Base-by-base conservation (phyloP, 2,329 filamentous ascomycete genomes). In the Fusarium sacchari region DNA sequence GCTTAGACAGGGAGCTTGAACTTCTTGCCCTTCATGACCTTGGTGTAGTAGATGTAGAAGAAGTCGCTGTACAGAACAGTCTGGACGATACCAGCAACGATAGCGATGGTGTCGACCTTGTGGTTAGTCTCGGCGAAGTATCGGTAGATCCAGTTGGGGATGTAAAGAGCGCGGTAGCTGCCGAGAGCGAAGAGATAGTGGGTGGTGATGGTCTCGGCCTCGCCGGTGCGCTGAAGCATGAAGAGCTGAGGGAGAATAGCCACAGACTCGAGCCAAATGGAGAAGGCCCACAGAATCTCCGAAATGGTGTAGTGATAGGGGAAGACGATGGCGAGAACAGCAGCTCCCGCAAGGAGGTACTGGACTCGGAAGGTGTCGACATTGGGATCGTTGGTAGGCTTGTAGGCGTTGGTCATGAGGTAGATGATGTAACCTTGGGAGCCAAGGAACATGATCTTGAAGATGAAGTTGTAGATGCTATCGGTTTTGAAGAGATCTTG, bases 21-120 rank as follows among this genome's bases (percentile, higher is more conserved):
- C 86, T 94, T 95, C 88, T 94, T 93, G 77, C 93, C 93, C 86
- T 95, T 94, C 84, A 95, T 86, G 53, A 96, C 92, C 91, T 98
- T 98, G 68, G 93, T 97, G 86, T 98, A 99, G 87, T 99, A 99
- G 80, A 99, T 96, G 88, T 95, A 99, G 89, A 99, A 99, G 87
- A 99, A 99, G 86, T 99, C 96, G 73, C 94, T 97, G 86, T 99
- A 99, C 66, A 99, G 87, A 55, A 99, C 85, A 1, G 96, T 99
- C 87, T 99, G 96, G 73, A 98, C 86, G 63, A 98, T 88, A 18
- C 96, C 96, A 7, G 97, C 96, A 71, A 96, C 81, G 58, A 98
- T 92, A 26, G 95, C 93, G 76, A 98, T 97, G 73, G 92, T 93
- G 81, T 98, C 95, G 77, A 92, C 82, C 82, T 88, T 93, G 82